Conservation (phyloP, 2,329 filamentous ascomycete species). For the Bipolaris zeicola region DNA sequence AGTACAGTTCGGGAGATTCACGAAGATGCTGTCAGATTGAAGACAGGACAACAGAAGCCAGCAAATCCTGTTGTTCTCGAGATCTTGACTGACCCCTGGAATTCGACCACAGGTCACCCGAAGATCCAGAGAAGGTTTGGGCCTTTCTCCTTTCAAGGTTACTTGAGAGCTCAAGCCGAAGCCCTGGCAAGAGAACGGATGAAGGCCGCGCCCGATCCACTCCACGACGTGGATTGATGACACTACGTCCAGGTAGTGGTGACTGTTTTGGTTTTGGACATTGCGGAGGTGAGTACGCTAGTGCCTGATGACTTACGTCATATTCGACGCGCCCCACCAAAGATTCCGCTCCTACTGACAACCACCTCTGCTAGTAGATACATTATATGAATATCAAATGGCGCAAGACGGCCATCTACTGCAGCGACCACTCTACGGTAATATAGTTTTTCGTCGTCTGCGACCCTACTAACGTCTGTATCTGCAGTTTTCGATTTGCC, state of each 20-base stretch:
- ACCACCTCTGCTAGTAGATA: background rate
- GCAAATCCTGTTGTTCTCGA: no score
- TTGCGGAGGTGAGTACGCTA: constrained; percentile 50
- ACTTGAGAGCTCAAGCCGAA: background rate
- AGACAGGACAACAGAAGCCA: no score
- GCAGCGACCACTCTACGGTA: constrained; percentile 49
- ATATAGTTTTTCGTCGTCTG: background rate
- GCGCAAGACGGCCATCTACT: constrained; percentile 40
- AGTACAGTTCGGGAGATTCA: no score
- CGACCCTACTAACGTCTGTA: constrained; percentile 21
- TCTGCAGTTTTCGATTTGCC: constrained; percentile 80
- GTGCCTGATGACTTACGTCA: constrained; percentile 2
- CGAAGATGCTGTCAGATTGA: no score
- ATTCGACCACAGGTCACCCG: no score
- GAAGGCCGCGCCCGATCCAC: background rate
- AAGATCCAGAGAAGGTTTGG: no score
- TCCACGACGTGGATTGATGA: background rate
- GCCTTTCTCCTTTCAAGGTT: no score
- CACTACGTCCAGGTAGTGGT: background rate
- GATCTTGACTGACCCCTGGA: no score
- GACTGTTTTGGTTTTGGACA: constrained; percentile 60
- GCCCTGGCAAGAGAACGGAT: background rate
- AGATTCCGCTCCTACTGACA: background rate
- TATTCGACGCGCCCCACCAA: constrained; percentile 16
- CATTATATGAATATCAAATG: constrained; percentile 22